Evolutionary conservation across 106 monocot species (phyloP).

Genomic region (Triglochin maritima): DNA sequence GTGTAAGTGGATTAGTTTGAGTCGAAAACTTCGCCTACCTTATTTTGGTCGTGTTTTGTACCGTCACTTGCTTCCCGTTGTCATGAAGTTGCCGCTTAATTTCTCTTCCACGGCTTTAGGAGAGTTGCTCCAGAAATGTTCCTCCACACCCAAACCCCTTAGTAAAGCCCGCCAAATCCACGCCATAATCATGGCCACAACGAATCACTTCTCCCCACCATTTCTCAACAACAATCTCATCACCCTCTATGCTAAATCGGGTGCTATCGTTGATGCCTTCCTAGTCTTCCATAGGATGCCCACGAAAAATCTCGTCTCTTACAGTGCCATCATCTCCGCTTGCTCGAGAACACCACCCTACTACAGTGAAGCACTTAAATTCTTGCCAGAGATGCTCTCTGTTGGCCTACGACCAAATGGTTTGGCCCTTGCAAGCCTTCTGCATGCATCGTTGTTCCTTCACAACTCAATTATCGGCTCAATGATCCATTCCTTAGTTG

Average conservation of each 20-base stretch:
- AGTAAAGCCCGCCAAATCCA: constrained; percentile 56
- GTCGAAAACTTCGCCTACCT: too few relatives aligned
- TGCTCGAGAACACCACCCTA: constrained; percentile 20
- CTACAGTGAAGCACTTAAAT: constrained; percentile 13
- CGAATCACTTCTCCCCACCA: constrained; percentile 16
- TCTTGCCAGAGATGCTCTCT: constrained; percentile 28
- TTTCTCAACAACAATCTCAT: constrained; percentile 75
- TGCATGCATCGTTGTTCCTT: constrained; percentile 25
- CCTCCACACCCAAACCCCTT: constrained; percentile 17
- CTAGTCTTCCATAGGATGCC: constrained; percentile 70
- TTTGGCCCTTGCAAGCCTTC: constrained; percentile 41
- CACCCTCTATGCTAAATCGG: constrained; percentile 36
- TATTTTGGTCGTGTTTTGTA: too few relatives aligned
- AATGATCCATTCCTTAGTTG: constrained; percentile 31
- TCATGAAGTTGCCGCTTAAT: not conserved
- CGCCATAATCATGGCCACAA: constrained; percentile 40
- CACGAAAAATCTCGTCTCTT: constrained; percentile 43
- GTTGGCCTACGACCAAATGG: constrained; percentile 32
- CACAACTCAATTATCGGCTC: constrained; percentile 14
- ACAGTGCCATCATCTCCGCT: constrained; percentile 60
- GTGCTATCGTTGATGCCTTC: constrained; percentile 29
- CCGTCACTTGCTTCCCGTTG: not conserved
- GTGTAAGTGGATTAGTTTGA: too few relatives aligned
- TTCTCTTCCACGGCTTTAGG: constrained; percentile 13
- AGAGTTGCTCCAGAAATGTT: constrained; percentile 12